These are phyloP conservation scores for Leccinum barrowsii DNA, from an alignment of 768 basidiomycete species.

Conservation along the genomic window DNA sequence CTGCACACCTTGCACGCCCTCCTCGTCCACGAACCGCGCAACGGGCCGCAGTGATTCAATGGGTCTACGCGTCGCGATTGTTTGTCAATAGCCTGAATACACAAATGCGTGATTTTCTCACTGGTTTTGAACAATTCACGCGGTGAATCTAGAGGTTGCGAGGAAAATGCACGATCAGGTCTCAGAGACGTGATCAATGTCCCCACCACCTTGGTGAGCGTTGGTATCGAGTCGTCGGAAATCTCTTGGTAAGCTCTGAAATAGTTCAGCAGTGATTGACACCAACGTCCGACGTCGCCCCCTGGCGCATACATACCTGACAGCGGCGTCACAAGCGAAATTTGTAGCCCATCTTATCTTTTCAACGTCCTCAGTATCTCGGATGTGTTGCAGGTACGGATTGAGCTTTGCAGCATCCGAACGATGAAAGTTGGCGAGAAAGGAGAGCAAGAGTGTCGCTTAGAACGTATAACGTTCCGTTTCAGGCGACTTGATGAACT, in stretches of 20 bases:
- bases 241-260: conserved; percentile 55
- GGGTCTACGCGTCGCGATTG: conserved; percentile 42
- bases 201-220: conserved; percentile 47
- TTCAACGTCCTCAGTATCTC: conserved; percentile 42
- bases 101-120: conserved; percentile 23
- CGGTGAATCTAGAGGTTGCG: conserved; percentile 44
- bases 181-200: conserved; percentile 50
- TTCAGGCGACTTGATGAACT: conserved; percentile 56
- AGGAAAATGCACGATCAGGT: conserved; percentile 50
- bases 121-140: conserved; percentile 57
- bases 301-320: conserved; percentile 41
- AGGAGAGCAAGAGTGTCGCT: conserved; percentile 53
- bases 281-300: background rate
- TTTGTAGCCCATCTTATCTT: conserved; percentile 57
- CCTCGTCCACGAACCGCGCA: conserved; percentile 56
- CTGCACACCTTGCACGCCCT: conserved; percentile 49
- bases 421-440: conserved; percentile 70
- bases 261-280: background rate
- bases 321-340: conserved; percentile 46
- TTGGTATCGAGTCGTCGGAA: conserved; percentile 49
- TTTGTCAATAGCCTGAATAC: background rate
- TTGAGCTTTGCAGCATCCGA: conserved; percentile 69
- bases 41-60: conserved; percentile 58
- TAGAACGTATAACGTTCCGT: conserved; percentile 59
- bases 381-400: conserved; percentile 55